phyloP scores from a whole-genome alignment of 2,329 filamentous ascomycete genomes.

The Volutella citrinella region DNA sequence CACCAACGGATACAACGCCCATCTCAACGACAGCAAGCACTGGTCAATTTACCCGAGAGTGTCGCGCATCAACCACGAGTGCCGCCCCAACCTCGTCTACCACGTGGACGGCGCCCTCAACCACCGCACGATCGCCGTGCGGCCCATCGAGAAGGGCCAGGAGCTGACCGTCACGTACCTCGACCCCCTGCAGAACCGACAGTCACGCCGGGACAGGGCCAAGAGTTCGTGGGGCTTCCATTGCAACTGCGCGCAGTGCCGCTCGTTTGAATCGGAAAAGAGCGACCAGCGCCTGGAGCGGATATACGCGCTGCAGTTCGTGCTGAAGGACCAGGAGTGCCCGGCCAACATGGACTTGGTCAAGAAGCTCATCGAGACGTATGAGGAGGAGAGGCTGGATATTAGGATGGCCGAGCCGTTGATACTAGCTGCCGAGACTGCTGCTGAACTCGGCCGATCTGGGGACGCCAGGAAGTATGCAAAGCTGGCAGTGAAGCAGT shows the following conservation, averaged over 20 bases:
- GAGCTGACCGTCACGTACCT: slow-evolving; percentile 7
- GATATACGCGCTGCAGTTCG: background rate
- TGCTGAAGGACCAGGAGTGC: background rate
- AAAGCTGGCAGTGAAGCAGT: background rate
- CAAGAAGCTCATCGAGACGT: background rate
- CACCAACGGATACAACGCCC: slow-evolving; percentile 3
- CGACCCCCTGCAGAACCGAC: background rate
- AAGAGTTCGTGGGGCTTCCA: slow-evolving; percentile 1
- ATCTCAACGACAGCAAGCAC: background rate
- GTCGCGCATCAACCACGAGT: slow-evolving; percentile 7
- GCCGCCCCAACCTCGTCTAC: slow-evolving; percentile 6
- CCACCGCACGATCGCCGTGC: background rate
- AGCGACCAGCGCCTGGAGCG: slow-evolving; percentile 1
- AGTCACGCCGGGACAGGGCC: background rate
- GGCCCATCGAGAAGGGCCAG: slow-evolving; percentile 1
- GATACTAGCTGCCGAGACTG: slow-evolving; percentile 1
- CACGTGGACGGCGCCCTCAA: slow-evolving; percentile 5
- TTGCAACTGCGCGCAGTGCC: slow-evolving; percentile 3
- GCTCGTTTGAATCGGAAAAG: background rate
- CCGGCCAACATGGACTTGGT: background rate
- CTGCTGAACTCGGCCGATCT: slow-evolving; percentile 1
- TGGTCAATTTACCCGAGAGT: slow-evolving; percentile 1
- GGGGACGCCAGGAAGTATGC: slow-evolving; percentile 4
- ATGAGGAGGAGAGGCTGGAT: slow-evolving; percentile 2
- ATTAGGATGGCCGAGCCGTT: background rate